These are phyloP conservation scores for Alternaria ventricosa DNA, from an alignment of 2,329 filamentous ascomycete genomes.

Conservation along the genomic window DNA sequence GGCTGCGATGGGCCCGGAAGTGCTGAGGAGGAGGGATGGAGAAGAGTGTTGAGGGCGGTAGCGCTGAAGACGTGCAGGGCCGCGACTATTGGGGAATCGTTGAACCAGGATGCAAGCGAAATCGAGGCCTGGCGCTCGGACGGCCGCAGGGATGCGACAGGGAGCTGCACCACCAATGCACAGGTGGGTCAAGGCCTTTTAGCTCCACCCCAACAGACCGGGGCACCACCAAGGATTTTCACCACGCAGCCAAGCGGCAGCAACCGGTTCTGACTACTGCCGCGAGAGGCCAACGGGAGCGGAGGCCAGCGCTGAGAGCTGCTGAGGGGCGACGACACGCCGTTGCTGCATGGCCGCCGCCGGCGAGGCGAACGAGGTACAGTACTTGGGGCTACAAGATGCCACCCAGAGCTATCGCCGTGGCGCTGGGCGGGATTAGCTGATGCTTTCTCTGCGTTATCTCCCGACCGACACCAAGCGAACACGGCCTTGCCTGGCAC, in stretches of 20 bases:
- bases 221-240: constrained; percentile 37
- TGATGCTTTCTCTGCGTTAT: constrained; percentile 18
- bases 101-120: constrained; percentile 39
- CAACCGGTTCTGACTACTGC: constrained; percentile 30
- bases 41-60: constrained; percentile 44
- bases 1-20: constrained; percentile 45
- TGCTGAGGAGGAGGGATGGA: constrained; percentile 32
- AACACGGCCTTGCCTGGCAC: constrained; percentile 28
- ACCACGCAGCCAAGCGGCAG: constrained; percentile 37
- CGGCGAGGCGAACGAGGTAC: constrained; percentile 23
- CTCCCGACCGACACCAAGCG: constrained; percentile 27
- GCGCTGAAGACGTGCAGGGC: constrained; percentile 38
- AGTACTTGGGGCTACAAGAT: constrained; percentile 17
- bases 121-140: constrained; percentile 33
- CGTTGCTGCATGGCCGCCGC: constrained; percentile 15
- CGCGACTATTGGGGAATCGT: constrained; percentile 41
- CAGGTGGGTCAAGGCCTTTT: constrained; percentile 29
- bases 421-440: constrained; percentile 7
- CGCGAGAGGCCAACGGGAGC: constrained; percentile 13
- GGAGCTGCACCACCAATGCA: constrained; percentile 35
- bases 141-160: constrained; percentile 16
- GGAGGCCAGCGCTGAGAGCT: constrained; percentile 14
- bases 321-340: constrained; percentile 5
- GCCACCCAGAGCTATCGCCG: background rate
- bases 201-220: constrained; percentile 43